Evolutionary conservation across 768 basidiomycete genomes (phyloP).

Genomic region (Suillus subluteus): DNA sequence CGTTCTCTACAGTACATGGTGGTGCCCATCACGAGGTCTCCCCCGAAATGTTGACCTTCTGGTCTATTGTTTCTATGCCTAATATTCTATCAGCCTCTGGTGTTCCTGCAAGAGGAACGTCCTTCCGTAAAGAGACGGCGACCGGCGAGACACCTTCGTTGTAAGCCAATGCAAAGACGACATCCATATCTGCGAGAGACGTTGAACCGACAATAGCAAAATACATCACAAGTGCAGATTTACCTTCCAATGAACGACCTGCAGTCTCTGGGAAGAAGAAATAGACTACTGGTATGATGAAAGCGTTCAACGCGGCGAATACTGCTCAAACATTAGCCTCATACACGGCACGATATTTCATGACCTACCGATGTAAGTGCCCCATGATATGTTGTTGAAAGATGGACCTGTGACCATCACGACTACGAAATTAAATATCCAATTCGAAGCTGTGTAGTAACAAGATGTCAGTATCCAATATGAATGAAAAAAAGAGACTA

Average conservation of each 20-base stretch:
- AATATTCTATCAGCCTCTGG: conserved; percentile 44
- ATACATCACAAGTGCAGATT: conserved; percentile 4
- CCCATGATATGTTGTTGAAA: conserved; percentile 60
- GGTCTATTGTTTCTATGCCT: conserved; percentile 13
- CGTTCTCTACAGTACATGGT: not conserved
- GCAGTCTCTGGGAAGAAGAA: conserved; percentile 66
- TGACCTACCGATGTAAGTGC: conserved; percentile 57
- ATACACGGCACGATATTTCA: not conserved
- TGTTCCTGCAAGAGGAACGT: conserved; percentile 47
- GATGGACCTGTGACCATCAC: conserved; percentile 66
- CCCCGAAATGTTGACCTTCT: not conserved
- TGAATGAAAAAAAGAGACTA: conserved; percentile 3
- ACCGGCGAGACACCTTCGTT: conserved; percentile 50
- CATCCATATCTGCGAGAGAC: conserved; percentile 39
- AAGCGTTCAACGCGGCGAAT: conserved; percentile 59
- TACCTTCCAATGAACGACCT: conserved; percentile 59
- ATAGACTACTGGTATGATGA: conserved; percentile 60
- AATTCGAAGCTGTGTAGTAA: conserved; percentile 38
- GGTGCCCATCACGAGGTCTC: not conserved
- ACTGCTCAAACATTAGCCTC: conserved; percentile 30
- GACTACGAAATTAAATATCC: conserved; percentile 62
- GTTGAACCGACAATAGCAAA: not conserved
- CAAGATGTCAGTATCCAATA: not conserved
- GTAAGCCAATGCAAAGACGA: conserved; percentile 49
- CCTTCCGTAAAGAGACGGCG: conserved; percentile 46